Evolutionary conservation across 73 alveolate species (phyloP).

Genomic region (Symbiodinium natans): DNA sequence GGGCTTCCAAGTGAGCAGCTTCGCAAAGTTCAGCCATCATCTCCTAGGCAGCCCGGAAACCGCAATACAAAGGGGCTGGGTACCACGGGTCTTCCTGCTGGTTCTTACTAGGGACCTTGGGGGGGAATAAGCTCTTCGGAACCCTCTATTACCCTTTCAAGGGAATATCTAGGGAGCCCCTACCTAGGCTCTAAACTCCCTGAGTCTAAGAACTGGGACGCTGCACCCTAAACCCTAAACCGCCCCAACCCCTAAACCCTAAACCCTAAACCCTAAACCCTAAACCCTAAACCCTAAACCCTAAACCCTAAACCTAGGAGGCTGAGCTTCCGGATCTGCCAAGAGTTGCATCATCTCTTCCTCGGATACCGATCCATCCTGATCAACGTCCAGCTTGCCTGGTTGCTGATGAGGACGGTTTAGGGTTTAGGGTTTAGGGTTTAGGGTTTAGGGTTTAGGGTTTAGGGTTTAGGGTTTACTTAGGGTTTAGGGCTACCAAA

Average conservation of each 20-base stretch:
- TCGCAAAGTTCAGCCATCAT: constrained; percentile 36
- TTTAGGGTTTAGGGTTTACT: too few relatives aligned
- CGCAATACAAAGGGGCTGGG: background rate
- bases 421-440: background rate
- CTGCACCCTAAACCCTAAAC: too few relatives aligned
- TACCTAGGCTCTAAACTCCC: background rate
- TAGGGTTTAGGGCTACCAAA: too few relatives aligned
- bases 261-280: background rate
- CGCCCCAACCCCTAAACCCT: too few relatives aligned
- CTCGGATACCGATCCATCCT: constrained; percentile 50
- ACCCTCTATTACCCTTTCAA: background rate
- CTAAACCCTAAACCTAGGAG: background rate
- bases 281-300: background rate
- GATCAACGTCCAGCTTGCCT: constrained; percentile 36
- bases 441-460: background rate
- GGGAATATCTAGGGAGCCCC: background rate
- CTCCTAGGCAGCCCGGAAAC: background rate
- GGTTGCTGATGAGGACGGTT: background rate
- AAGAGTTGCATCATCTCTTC: constrained; percentile 9
- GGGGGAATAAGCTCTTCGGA: background rate
- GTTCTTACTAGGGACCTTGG: background rate
- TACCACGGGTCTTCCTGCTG: background rate
- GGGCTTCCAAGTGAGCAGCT: background rate
- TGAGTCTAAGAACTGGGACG: background rate
- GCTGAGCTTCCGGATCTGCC: background rate